Evolutionary conservation across 768 basidiomycete genomes (phyloP).

Genomic region (Lactifluus piperatus): DNA sequence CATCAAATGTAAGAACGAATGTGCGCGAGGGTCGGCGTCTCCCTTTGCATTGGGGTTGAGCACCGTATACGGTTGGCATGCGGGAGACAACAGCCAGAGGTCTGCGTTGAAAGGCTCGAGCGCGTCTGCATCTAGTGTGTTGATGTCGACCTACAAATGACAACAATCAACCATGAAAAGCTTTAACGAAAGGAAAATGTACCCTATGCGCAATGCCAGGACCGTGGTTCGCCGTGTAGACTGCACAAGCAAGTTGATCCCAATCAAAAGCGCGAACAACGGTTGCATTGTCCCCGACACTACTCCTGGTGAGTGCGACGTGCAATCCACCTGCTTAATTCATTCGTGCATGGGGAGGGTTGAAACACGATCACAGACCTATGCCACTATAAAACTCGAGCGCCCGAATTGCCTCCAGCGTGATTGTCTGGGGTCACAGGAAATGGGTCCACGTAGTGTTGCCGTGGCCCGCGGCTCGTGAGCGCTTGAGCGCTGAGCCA

Average conservation of each 20-base stretch:
- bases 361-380: conserved; percentile 34
- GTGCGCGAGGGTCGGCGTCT: conserved; percentile 61
- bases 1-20: conserved; percentile 69
- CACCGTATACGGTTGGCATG: conserved; percentile 80
- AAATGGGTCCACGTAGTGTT: no score
- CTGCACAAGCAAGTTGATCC: conserved; percentile 71
- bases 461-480: no score
- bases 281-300: conserved; percentile 28
- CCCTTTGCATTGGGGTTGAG: conserved; percentile 71
- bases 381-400: conserved; percentile 78
- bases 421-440: no score
- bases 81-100: conserved; percentile 73
- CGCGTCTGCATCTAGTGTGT: conserved; percentile 39
- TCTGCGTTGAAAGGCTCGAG: conserved; percentile 43
- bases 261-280: conserved; percentile 73
- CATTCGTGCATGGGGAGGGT: not conserved
- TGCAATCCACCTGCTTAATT: conserved; percentile 55
- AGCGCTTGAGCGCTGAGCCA: no score
- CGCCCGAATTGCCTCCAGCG: conserved; percentile 17
- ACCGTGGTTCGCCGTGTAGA: conserved; percentile 58
- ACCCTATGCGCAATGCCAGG: conserved; percentile 43
- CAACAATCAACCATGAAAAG: not conserved
- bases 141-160: conserved; percentile 44
- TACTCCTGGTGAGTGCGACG: conserved; percentile 50
- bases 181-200: conserved; percentile 13